Conservation (phyloP, 352 stramenopile genomes). For the Phytophthora pisi region DNA sequence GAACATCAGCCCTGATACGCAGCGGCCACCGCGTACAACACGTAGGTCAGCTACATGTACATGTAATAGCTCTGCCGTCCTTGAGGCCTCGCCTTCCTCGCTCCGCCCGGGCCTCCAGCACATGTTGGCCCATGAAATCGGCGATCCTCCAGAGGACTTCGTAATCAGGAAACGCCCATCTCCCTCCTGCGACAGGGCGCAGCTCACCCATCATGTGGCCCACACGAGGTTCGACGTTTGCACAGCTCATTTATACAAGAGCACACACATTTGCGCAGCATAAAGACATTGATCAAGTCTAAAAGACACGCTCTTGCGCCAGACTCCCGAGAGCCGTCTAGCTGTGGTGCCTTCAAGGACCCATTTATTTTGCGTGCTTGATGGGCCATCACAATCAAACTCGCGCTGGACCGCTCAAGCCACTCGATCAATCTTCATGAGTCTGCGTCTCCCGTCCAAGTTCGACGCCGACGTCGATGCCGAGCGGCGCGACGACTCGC, state of each 20-base stretch:
- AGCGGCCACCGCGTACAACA: neutral
- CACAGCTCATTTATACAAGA: neutral
- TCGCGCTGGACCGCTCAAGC: constrained; percentile 12
- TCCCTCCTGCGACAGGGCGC: constrained; percentile 13
- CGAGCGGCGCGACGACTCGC: neutral
- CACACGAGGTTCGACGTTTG: neutral
- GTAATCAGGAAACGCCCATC: neutral
- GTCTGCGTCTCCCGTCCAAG: constrained; percentile 17
- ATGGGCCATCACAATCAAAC: constrained; percentile 18
- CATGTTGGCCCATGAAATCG: too few relatives aligned
- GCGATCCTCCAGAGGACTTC: neutral
- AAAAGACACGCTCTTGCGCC: constrained; percentile 1
- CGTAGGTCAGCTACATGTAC: neutral
- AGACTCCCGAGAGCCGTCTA: neutral
- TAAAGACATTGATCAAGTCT: neutral
- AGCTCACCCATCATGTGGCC: constrained; percentile 9
- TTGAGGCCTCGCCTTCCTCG: neutral
- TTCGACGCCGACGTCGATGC: constrained; percentile 10
- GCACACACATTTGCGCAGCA: constrained; percentile 12
- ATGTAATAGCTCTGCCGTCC: neutral
- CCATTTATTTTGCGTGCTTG: neutral
- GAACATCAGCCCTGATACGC: constrained; percentile 1
- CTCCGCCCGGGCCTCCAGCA: too few relatives aligned
- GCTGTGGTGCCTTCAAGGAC: constrained; percentile 16
- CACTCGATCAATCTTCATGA: neutral